Conservation (phyloP, 164 flowering plant genomes). For the Dillenia turbinata region DNA sequence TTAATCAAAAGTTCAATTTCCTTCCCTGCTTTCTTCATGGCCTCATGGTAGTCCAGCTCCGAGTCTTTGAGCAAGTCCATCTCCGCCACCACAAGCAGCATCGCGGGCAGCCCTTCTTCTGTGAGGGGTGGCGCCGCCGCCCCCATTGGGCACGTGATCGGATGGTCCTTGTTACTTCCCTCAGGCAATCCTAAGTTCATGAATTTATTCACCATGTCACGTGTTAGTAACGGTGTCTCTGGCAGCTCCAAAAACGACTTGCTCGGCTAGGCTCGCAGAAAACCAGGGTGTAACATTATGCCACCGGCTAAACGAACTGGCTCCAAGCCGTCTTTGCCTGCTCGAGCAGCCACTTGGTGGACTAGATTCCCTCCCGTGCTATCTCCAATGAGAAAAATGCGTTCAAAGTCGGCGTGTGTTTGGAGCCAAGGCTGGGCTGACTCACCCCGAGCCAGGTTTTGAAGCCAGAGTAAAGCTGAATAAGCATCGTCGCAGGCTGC, state of each 20-base stretch:
- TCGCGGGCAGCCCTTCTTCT: no score
- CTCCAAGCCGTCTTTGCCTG: conserved; percentile 23
- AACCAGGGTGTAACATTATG: conserved; percentile 70
- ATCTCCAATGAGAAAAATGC: conserved; percentile 78
- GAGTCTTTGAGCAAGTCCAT: no score
- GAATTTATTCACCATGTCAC: conserved; percentile 77
- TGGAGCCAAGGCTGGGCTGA: conserved; percentile 38
- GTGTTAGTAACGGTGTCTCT: conserved; percentile 59
- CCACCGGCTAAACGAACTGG: conserved; percentile 49
- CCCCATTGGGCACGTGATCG: conserved; percentile 86
- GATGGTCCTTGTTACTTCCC: conserved; percentile 66
- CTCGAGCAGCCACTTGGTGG: conserved; percentile 60
- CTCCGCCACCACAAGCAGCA: no score
- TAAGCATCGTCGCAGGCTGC: conserved; percentile 60
- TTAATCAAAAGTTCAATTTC: no score
- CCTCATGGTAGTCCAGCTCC: no score
- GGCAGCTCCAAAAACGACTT: conserved; percentile 53
- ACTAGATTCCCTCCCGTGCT: conserved; percentile 81
- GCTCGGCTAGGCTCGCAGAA: conserved; percentile 47
- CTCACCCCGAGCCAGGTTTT: conserved; percentile 28
- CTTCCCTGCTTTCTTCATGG: no score
- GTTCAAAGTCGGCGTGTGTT: conserved; percentile 40
- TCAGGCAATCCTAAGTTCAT: conserved; percentile 49
- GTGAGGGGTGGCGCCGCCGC: conserved; percentile 40
- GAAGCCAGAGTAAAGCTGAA: conserved; percentile 64